These are phyloP conservation scores for Herpetomonas samuelpessoai DNA, from an alignment of 208 protist genomes.

Conservation along the genomic window DNA sequence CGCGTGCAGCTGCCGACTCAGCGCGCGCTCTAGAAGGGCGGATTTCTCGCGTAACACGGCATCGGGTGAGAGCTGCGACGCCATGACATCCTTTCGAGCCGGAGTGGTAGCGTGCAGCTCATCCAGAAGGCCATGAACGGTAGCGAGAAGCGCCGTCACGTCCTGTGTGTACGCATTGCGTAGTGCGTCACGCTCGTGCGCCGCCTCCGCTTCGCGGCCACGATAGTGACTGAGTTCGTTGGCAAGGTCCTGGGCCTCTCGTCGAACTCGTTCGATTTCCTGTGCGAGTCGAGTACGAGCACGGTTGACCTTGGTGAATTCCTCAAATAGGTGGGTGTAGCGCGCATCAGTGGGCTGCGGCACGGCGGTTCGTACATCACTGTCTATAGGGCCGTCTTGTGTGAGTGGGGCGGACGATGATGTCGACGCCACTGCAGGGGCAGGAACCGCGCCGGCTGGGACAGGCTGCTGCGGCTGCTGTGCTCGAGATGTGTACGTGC, in stretches of 20 bases:
- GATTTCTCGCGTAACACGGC: background rate
- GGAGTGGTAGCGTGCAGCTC: background rate
- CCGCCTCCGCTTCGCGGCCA: background rate
- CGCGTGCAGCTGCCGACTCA: background rate
- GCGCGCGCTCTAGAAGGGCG: background rate
- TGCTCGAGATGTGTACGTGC: no score
- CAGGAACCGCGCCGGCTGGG: no score
- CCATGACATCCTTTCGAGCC: no score
- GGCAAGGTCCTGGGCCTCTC: slow-evolving; percentile 3
- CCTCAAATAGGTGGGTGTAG: background rate
- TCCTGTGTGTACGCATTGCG: background rate
- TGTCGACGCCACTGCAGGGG: no score
- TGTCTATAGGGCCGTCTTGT: no score
- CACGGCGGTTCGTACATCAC: background rate
- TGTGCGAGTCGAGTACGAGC: background rate
- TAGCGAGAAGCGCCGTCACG: background rate
- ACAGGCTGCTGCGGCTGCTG: no score
- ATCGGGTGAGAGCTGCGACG: no score
- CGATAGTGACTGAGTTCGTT: background rate
- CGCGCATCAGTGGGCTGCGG: background rate
- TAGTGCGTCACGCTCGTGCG: background rate
- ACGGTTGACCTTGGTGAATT: slow-evolving; percentile 2
- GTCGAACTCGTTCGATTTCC: slow-evolving; percentile 4
- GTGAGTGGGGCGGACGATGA: no score
- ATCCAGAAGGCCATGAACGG: background rate